Evolutionary conservation across 2,329 filamentous ascomycete genomes (phyloP).

Genomic region (Paraconiothyrium brasiliense): DNA sequence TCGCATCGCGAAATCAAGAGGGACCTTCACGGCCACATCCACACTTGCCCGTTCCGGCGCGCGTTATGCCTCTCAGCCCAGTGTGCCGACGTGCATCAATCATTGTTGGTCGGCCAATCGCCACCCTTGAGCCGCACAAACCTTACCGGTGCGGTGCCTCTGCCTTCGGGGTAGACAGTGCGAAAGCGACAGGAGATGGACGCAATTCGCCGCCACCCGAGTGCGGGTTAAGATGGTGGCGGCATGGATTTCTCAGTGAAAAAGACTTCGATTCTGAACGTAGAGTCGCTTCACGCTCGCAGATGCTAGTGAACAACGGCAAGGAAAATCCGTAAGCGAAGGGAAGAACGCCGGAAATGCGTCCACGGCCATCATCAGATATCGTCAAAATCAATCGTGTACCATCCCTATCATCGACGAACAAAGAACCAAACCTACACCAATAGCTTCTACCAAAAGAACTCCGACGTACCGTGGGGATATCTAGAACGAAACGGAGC

Average conservation of each 20-base stretch:
- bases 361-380: constrained; percentile 18
- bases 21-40: constrained; percentile 3
- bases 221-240: neutral
- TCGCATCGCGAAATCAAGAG: constrained; percentile 10
- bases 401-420: neutral
- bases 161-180: neutral
- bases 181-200: neutral
- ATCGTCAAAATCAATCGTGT: constrained; percentile 10
- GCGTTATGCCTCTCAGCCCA: constrained; percentile 12
- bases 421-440: constrained; percentile 1
- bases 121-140: constrained; percentile 11
- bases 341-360: constrained; percentile 20
- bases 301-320: constrained; percentile 9
- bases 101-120: constrained; percentile 13
- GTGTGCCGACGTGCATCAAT: constrained; percentile 8
- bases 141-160: constrained; percentile 12
- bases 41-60: constrained; percentile 15
- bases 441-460: constrained; percentile 14
- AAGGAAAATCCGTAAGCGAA: constrained; percentile 16
- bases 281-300: constrained; percentile 10
- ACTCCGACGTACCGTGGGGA: constrained; percentile 25
- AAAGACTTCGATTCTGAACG: constrained; percentile 9
- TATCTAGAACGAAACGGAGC: constrained; percentile 19
- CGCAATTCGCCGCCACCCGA: neutral
- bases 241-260: neutral